Base-by-base conservation (phyloP, 306 rosid species). In the Oemleria cerasiformis region DNA sequence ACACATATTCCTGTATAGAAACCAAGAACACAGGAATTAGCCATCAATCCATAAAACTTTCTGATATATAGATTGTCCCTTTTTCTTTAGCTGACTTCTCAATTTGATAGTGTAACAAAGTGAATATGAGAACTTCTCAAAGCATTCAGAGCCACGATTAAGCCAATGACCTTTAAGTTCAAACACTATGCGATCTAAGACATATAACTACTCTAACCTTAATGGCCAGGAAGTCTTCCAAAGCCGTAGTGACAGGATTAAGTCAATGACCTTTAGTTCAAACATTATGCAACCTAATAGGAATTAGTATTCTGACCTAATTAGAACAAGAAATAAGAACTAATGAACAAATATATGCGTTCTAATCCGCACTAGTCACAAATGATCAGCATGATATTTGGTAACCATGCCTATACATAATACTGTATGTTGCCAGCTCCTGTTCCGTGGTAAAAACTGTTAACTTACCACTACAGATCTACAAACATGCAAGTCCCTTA, bases 1-100 rank as follows among this genome's bases (percentile, higher is more conserved):
- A 73, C 75, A 92, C 98, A 84, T 88, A 90, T 84, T 92, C 98
- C 98, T 92, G 88, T 71, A 73, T 70, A 40, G 39, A 71, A 48
- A 79, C 51, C 23, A 75, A 16, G 34, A 79, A 58, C 34, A 50
- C 38, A 54, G 23, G 62, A 67, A 42, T 53, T 25, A 65, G 57
- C 72, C 56, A 53, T 15, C 59, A 50, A 60, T 21, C 39, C 49
- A 39, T 57, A 1, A 13, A 54, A 21, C 4, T 6, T 60, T 34
- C 4, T 17, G 13, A 34, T 34, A 60, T 25, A 25, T 2, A 1
- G 30, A 25, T 25, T 25, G 30, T 25, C 30, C 30, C 30, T 25
- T 25, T 47, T 41, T 39, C 42, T 12, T 25, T 17, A 57, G 63
- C 25, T 57, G 39, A 57, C 63, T 57, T 57, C 39, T 25, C 63